Conservation (phyloP, 2,329 filamentous ascomycete species). For the Lachnellula cervina region DNA sequence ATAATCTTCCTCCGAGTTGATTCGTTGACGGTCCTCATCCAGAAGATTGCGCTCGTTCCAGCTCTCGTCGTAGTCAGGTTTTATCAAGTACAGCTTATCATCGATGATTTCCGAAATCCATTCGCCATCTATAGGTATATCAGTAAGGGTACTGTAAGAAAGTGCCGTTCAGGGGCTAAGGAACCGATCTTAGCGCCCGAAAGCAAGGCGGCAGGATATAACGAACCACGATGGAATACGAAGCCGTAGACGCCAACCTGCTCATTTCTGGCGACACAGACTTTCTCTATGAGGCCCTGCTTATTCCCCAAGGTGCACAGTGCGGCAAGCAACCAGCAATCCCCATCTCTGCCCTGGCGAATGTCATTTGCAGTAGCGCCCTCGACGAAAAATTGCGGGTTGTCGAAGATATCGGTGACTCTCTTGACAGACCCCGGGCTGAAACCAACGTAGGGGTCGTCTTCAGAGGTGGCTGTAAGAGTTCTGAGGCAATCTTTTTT, state of each 20-base stretch:
- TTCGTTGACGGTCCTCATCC: slow-evolving; percentile 59
- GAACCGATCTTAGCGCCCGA: neutral
- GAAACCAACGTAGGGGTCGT: neutral
- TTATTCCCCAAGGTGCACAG: slow-evolving; percentile 63
- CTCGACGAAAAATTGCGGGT: slow-evolving; percentile 70
- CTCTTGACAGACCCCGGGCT: slow-evolving; percentile 45
- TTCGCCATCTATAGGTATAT: slow-evolving; percentile 56
- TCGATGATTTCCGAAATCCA: slow-evolving; percentile 86
- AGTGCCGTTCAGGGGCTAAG: no score
- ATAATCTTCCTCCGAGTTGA: slow-evolving; percentile 54
- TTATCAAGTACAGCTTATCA: slow-evolving; percentile 80
- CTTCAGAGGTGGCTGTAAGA: slow-evolving; percentile 28
- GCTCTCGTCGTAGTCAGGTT: slow-evolving; percentile 70
- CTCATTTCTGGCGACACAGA: slow-evolving; percentile 34
- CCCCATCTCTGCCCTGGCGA: slow-evolving; percentile 70
- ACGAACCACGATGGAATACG: slow-evolving; percentile 63
- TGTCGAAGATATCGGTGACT: slow-evolving; percentile 67
- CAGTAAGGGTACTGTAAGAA: no score
- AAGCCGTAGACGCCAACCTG: slow-evolving; percentile 82
- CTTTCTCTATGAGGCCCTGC: slow-evolving; percentile 41
- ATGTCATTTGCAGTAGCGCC: slow-evolving; percentile 70
- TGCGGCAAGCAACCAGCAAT: slow-evolving; percentile 83
- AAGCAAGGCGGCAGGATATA: neutral
- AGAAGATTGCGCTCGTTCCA: slow-evolving; percentile 66
- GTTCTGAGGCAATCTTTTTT: slow-evolving; percentile 46